Evolutionary conservation across 352 stramenopile genomes (phyloP), one percentile per base, ranked within the genome.

Genomic region (Hyaloperonospora arabidopsidis): DNA sequence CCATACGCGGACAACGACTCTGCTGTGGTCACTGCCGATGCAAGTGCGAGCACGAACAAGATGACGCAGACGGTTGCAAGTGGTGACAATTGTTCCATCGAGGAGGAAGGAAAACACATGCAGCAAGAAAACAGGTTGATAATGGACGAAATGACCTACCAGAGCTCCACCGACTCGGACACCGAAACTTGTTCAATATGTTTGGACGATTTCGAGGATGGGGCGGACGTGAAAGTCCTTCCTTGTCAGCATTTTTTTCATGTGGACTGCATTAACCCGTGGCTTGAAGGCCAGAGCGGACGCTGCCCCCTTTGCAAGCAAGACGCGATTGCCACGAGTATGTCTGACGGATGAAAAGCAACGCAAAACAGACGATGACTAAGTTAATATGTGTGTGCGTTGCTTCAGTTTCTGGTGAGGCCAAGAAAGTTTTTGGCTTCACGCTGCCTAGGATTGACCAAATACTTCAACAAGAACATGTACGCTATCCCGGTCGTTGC

Each of bases 161-260:
- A 61, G 25, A 64, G 52, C 41, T 61, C 57, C 19, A 35, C 25
- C 11, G 65, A 70, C 7, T 67, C 54, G 1, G 52, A 84, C 2
- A 45, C 61, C 1, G 77, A 86, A 57, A 67, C 61, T 17, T 93
- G 83, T 35, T 71, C 79, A 1, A 91, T 91, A 49, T 93, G 83
- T 46, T 50, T 93, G 34, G 79, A 91, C 19, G 79, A 90, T 28
- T 91, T 89, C 49, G 59, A 70, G 21, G 53, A 65, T 5, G 69
- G 68, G 34, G 69, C 74, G 5, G 58, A 70, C 22, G 74, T 93
- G 18, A 90, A 90, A 58, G 76, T 93, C 23, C 72, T 95, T 28
- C 83, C 85, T 15, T 95, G 85, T 40, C 75, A 87, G 21, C 85
- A 95, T 49, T 87, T 87, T 50, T 95, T 87, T 50, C 85, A 95